Percentiles rank a stretch among this genome's conserved stretches.
phyloP scores from a whole-genome alignment of 345 rosid genomes.

The Populus simonii region DNA sequence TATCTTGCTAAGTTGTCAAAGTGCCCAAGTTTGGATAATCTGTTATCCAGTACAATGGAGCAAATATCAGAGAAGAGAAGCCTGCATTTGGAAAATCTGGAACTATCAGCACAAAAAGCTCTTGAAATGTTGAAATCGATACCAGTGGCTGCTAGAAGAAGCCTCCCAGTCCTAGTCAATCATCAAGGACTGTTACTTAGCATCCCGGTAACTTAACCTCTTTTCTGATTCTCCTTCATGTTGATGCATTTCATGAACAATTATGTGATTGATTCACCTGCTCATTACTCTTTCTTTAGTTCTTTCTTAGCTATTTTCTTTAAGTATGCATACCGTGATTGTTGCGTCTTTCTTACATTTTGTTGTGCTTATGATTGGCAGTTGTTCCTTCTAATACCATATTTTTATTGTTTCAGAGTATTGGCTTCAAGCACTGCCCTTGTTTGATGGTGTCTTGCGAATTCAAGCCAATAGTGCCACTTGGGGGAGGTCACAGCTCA shows the following conservation, averaged over 20 bases:
- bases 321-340: too few relatives aligned
- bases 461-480: conserved; percentile 79
- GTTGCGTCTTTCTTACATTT: neutral
- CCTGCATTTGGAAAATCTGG: conserved; percentile 29
- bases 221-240: neutral
- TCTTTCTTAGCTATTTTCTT: neutral
- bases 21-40: conserved; percentile 21
- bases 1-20: conserved; percentile 64
- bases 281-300: neutral
- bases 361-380: neutral
- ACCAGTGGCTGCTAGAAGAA: conserved; percentile 69
- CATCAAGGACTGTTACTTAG: conserved; percentile 52
- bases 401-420: conserved; percentile 45
- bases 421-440: conserved; percentile 68
- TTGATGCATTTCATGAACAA: neutral
- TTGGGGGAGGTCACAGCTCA: conserved; percentile 73
- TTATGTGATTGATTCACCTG: neutral
- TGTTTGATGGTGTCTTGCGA: conserved; percentile 45
- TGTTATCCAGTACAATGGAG: neutral
- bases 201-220: conserved; percentile 55
- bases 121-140: conserved; percentile 50
- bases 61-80: conserved; percentile 18
- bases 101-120: conserved; percentile 48
- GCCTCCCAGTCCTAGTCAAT: conserved; percentile 70
- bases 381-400: neutral